Percentiles rank a stretch among this genome's conserved stretches.
Evolutionary conservation across 441 rosid genomes (phyloP).

Genomic region (Bocquillonia castaneifolia): DNA sequence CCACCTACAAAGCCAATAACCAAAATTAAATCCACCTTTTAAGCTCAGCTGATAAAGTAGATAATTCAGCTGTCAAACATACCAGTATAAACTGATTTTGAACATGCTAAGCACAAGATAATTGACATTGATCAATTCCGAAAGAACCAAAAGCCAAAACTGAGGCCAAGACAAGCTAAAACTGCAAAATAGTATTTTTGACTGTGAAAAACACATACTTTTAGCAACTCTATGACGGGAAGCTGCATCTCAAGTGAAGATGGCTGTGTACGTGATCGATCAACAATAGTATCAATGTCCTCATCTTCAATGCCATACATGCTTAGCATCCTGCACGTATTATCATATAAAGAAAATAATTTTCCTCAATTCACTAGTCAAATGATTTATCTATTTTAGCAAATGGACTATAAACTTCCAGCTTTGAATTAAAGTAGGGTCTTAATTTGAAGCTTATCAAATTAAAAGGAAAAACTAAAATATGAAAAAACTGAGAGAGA

Average conservation of each 20-base stretch:
- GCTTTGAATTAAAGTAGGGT: not conserved
- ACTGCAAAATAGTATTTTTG: not conserved
- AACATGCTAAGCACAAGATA: not conserved
- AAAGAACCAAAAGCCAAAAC: not conserved
- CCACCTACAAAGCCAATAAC: not conserved
- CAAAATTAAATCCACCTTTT: not conserved
- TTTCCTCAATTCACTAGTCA: not conserved
- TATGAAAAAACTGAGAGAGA: not conserved
- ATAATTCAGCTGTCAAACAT: not conserved
- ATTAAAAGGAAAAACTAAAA: not conserved
- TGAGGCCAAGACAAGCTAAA: not conserved
- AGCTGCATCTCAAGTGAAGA: conserved; percentile 74
- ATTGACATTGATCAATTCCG: not conserved
- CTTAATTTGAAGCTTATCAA: not conserved
- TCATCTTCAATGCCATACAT: conserved; percentile 82
- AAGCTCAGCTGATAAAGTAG: not conserved
- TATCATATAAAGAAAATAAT: conserved; percentile 12
- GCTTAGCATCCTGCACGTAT: conserved; percentile 65
- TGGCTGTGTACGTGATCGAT: conserved; percentile 50
- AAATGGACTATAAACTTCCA: conserved; percentile 6
- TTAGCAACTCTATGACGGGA: conserved; percentile 82
- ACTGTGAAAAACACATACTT: conserved; percentile 43
- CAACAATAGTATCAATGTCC: conserved; percentile 62
- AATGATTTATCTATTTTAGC: not conserved
- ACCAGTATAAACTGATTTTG: not conserved